A percentile compares a stretch with the other conserved stretches of the same genome.
Evolutionary conservation across 2,329 filamentous ascomycete species (phyloP).

Genomic region (Microdochium trichocladiopsis): DNA sequence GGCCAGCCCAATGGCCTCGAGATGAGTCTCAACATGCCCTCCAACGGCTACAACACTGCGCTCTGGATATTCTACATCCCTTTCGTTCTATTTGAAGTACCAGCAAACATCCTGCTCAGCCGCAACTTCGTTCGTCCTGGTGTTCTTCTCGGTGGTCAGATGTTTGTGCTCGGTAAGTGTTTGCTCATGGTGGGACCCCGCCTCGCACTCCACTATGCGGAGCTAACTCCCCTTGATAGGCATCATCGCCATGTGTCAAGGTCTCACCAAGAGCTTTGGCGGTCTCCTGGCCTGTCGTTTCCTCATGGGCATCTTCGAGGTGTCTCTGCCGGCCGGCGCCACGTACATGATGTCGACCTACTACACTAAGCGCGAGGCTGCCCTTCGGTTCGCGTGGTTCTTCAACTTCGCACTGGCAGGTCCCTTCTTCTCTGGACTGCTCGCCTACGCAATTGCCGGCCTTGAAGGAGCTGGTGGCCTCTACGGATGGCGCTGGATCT

Average conservation of each 20-base stretch:
- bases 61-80: constrained; percentile 36
- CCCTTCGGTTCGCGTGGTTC: constrained; percentile 20
- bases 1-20: constrained; percentile 30
- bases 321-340: constrained; percentile 19
- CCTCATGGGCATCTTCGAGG: constrained; percentile 73
- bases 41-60: constrained; percentile 31
- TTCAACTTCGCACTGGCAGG: constrained; percentile 28
- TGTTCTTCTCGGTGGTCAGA: constrained; percentile 27
- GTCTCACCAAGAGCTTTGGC: constrained; percentile 27
- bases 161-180: constrained; percentile 29
- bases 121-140: constrained; percentile 27
- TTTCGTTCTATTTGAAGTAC: constrained; percentile 36
- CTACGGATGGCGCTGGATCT: constrained; percentile 36
- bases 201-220: not conserved
- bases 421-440: constrained; percentile 29
- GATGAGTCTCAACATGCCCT: constrained; percentile 31
- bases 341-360: constrained; percentile 19
- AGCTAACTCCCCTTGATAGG: constrained; percentile 17
- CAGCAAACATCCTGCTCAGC: constrained; percentile 37
- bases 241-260: constrained; percentile 32
- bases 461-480: constrained; percentile 31
- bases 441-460: constrained; percentile 31
- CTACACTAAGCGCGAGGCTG: constrained; percentile 17
- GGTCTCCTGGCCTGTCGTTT: constrained; percentile 33
- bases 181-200: not conserved